Base-by-base conservation (phyloP, 2,329 filamentous ascomycete genomes). In the Fusarium azukiicola region DNA sequence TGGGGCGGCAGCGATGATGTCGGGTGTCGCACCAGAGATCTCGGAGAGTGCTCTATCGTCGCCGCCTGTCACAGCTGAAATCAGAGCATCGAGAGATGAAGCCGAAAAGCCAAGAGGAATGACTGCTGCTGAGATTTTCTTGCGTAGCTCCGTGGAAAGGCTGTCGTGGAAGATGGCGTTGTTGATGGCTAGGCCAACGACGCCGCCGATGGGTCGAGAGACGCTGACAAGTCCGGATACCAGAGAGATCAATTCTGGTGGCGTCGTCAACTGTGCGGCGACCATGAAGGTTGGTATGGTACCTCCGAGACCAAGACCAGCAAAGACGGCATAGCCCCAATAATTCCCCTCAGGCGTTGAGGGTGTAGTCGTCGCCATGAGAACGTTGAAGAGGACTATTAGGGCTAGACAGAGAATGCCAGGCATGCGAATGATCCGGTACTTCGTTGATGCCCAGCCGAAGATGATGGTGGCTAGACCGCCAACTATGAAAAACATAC, bases 121-220 rank as follows among this genome's bases (percentile, higher is more conserved):
- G 16, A 42, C 42, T 66, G 61, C 61, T 66, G 61, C 61, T 32
- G 40, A 13, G 42, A 67, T 27, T 36, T 49, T 67, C 63, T 67
- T 49, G 63, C 40, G 63, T 23, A 67, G 63, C 46, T 67, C 63
- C 63, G 44, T 49, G 44, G 44, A n/a, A 40, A 67, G 47, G 27
- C 40, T 67, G 17, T 44, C 46, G 44, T 46, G 44, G 63, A 67
- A 44, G 19, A 67, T 44, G 32, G 56, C 56, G 23, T 52, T 52
- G 21, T 52, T 23, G 14, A 52, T 52, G 21, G 49, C 49, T 23
- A 52, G 49, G 23, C 49, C 49, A 52, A 52, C 23, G n/a, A 23
- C 23, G 21, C 49, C 49, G 12, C 49, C 49, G n/a, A 52, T 23
- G 14, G 49, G 23, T 32, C 49, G 49, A 13, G 23, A 14, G 49